Evolutionary conservation across 306 rosid species (phyloP), one percentile per base, ranked within the genome.

Genomic region (Vachellia pachyceras): DNA sequence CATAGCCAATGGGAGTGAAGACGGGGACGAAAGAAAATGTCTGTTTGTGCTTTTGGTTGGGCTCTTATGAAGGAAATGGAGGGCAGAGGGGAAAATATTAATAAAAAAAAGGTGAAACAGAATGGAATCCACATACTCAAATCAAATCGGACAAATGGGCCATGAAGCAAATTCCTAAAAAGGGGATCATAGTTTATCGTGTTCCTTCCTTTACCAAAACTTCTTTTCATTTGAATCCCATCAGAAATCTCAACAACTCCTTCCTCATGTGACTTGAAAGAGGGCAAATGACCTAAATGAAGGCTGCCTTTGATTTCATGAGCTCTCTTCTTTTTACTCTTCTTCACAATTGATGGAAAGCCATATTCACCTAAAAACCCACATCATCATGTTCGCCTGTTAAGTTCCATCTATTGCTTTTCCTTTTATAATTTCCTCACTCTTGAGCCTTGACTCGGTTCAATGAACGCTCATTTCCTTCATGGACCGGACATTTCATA

Each of bases 111-210:
- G 52, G 66, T 23, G 69, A 46, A 76, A 39, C 35, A 47, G 54
- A 20, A 76, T 71, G 88, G 92, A 87, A 87, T 85, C 87, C 86
- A 78, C 76, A 72, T 61, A 3, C 33, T 29, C 33, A 29, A n/a
- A 29, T 39, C 82, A 82, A 82, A 86, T 79, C 66, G 82, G 92
- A 89, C 92, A 91, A 87, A 89, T 50, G 73, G 85, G 50, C 84
- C 83, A 40, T 46, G 87, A n/a, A 81, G 45, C 95, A 89, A 82
- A 85, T 63, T 79, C 82, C 84, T 84, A 78, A 87, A 86, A 86
- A 84, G 88, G 77, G 37, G 69, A 68, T 67, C 44, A 5, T 54
- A 54, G 65, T 10, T 10, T 41, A 58, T 75, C 63, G 29, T 10
- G 68, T 68, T 44, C 65, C 66, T 58, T 47, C 66, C 50, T 63